Conservation (phyloP, 495 filamentous ascomycete genomes). For the Lophium mytilinum region DNA sequence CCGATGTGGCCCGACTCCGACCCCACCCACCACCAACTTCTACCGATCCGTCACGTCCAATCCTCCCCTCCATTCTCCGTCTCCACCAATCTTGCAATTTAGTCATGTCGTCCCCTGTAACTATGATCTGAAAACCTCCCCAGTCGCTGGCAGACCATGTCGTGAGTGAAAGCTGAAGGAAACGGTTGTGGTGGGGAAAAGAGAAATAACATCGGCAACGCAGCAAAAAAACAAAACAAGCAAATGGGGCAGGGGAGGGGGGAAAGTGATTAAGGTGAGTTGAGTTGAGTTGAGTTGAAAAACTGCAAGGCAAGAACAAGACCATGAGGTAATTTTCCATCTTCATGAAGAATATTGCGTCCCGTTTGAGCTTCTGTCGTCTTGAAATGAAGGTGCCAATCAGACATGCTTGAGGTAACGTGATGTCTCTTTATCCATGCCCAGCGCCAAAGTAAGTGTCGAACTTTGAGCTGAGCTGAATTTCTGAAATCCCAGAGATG, state of each 20-base stretch:
- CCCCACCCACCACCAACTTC: not conserved
- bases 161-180: constrained; percentile 9
- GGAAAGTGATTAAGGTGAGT: constrained; percentile 10
- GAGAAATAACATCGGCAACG: too few species aligned
- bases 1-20: constrained; percentile 4
- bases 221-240: constrained; percentile 6
- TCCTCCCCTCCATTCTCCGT: not conserved
- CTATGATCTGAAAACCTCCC: constrained; percentile 23
- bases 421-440: too few species aligned
- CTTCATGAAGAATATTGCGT: not conserved
- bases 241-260: constrained; percentile 15
- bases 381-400: constrained; percentile 9
- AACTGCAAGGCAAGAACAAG: constrained; percentile 16
- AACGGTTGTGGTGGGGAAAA: not conserved
- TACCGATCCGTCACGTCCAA: not conserved
- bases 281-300: constrained; percentile 10
- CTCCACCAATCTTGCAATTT: constrained; percentile 19
- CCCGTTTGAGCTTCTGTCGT: constrained; percentile 9
- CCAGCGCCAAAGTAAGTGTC: too few species aligned
- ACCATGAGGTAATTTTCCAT: constrained; percentile 6
- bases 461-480: too few species aligned
- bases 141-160: constrained; percentile 27
- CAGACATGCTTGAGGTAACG: not conserved
- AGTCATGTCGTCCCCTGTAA: constrained; percentile 22
- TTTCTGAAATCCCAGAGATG: not conserved